Evolutionary conservation across 1,284 basidiomycete genomes (phyloP).

Genomic region (Melampsora allii-populina): DNA sequence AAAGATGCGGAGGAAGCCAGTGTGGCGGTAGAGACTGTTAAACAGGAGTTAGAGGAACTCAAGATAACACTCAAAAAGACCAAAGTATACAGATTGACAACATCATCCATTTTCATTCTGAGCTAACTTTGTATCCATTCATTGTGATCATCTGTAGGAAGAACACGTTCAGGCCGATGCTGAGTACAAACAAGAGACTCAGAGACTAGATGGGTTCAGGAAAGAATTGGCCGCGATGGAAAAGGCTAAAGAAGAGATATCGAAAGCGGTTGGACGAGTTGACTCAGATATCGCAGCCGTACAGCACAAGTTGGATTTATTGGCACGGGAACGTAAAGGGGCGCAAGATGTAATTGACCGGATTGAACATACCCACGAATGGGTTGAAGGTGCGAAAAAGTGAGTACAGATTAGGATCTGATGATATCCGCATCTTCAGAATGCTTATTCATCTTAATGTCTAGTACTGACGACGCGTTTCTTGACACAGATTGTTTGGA

Average conservation of each 20-base stretch:
- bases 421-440: background rate
- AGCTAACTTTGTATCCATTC: background rate
- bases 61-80: constrained; percentile 59
- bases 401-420: constrained; percentile 55
- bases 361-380: constrained; percentile 77
- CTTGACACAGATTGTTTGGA: constrained; percentile 63
- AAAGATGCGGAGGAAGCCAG: constrained; percentile 64
- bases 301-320: constrained; percentile 58
- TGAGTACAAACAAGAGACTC: constrained; percentile 75
- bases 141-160: constrained; percentile 55
- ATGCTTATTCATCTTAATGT: background rate
- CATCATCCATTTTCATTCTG: constrained; percentile 5
- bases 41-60: constrained; percentile 65
- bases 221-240: constrained; percentile 80
- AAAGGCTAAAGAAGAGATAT: constrained; percentile 73
- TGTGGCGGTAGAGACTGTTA: constrained; percentile 61
- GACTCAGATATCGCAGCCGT: constrained; percentile 66
- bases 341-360: constrained; percentile 50
- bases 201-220: constrained; percentile 80
- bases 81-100: constrained; percentile 56
- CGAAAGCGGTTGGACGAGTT: constrained; percentile 67
- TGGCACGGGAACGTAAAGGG: constrained; percentile 56
- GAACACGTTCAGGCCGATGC: constrained; percentile 64
- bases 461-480: background rate
- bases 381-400: constrained; percentile 84